These are phyloP conservation scores for Trichoderma sp. DNA, from an alignment of 2,329 filamentous ascomycete genomes.

Conservation along the genomic window DNA sequence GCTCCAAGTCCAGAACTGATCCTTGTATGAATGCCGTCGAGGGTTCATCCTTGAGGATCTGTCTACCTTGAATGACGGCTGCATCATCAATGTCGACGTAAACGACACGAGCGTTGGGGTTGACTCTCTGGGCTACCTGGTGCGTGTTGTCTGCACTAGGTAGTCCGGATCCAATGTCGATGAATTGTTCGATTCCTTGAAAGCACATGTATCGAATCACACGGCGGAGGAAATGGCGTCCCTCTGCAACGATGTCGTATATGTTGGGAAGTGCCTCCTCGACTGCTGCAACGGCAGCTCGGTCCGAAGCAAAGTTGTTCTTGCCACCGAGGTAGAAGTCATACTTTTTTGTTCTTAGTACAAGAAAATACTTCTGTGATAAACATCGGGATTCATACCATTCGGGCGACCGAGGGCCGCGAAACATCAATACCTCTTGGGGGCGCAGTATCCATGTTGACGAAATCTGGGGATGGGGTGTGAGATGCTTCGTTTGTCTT, in stretches of 20 bases:
- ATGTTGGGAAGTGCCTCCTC: slow-evolving; percentile 8
- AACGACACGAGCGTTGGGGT: slow-evolving; percentile 8
- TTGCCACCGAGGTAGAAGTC: slow-evolving; percentile 17
- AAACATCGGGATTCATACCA: neutral
- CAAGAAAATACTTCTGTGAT: no score
- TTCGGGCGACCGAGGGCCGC: slow-evolving; percentile 11
- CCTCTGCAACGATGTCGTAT: slow-evolving; percentile 9
- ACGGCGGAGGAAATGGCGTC: slow-evolving; percentile 13
- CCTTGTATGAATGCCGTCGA: slow-evolving; percentile 18
- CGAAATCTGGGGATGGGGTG: no score
- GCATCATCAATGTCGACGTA: slow-evolving; percentile 11
- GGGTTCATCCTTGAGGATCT: neutral
- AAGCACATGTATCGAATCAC: slow-evolving; percentile 14
- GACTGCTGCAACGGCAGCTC: slow-evolving; percentile 15
- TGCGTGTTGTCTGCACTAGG: slow-evolving; percentile 22
- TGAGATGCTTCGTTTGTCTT: no score
- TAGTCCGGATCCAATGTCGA: slow-evolving; percentile 12
- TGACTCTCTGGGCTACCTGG: slow-evolving; percentile 18
- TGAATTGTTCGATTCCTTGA: slow-evolving; percentile 13
- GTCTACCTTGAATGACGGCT: slow-evolving; percentile 1
- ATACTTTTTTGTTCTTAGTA: neutral
- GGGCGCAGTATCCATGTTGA: slow-evolving; percentile 1
- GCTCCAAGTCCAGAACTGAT: slow-evolving; percentile 10
- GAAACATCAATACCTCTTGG: slow-evolving; percentile 6
- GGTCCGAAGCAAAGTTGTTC: slow-evolving; percentile 12